Percentiles rank a stretch among this genome's conserved stretches.
These are phyloP conservation scores for Trichoderma virens DNA, from an alignment of 495 filamentous ascomycete species.

Conservation along the genomic window DNA sequence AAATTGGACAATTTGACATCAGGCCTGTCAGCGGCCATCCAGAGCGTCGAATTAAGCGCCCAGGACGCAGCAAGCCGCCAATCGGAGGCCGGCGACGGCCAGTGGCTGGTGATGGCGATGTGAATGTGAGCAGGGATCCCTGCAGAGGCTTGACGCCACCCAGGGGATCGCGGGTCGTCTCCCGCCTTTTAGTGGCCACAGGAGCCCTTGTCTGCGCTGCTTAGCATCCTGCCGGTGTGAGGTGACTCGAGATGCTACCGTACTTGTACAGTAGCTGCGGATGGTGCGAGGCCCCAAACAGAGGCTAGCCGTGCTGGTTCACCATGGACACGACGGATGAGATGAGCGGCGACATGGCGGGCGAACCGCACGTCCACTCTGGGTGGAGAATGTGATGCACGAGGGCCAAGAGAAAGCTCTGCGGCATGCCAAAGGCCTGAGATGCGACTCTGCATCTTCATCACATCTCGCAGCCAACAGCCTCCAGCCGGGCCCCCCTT, in stretches of 20 bases:
- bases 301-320: background rate
- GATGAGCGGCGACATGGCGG: background rate
- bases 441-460: conserved; percentile 3
- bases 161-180: background rate
- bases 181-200: background rate
- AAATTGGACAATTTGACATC: too few relatives aligned
- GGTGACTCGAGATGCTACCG: too few relatives aligned
- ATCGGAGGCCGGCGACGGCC: background rate
- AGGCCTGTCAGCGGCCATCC: background rate
- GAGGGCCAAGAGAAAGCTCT: background rate
- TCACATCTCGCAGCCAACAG: conserved; percentile 2
- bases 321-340: background rate
- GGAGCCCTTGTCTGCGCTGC: background rate
- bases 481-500: background rate
- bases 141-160: conserved; percentile 6
- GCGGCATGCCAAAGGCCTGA: background rate
- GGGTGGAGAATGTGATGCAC: conserved; percentile 1
- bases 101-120: background rate
- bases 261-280: too few relatives aligned
- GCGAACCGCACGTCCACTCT: background rate
- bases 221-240: background rate
- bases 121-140: conserved; percentile 1
- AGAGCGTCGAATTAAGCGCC: background rate
- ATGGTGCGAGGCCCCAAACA: background rate
- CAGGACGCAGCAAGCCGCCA: background rate